Base-by-base conservation (phyloP, 2,329 filamentous ascomycete species). In the Exophiala sp. region DNA sequence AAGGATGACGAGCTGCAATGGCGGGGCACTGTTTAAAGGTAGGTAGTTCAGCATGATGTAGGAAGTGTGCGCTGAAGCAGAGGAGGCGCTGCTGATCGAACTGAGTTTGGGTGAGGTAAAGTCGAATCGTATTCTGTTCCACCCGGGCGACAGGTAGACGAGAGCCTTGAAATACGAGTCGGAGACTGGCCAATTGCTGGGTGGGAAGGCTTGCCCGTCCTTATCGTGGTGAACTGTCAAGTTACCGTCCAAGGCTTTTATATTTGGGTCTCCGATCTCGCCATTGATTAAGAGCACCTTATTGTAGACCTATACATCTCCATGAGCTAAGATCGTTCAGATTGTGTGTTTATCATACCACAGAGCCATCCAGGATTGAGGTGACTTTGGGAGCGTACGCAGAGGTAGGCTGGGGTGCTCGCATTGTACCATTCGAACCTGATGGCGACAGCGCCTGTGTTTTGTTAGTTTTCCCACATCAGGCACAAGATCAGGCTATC, bases 131-230 rank as follows among this genome's bases (percentile, higher is more conserved):
- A 97, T 73, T 62, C 83, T 85, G 71, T 99, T 99, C 50, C 89
- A 88, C 0, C 94, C 94, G 3, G 94, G 91, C 60, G 88, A 84
- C n/a, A 99, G 81, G 70, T 96, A 90, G 8, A 96, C 80, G 29
- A 97, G 77, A 4, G 87, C 87, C 73, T 97, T 97, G 79, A 96
- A 97, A 69, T 91, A 85, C 2, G 89, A 95, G 59, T 90, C 86
- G 67, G 79, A 86, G 9, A 96, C 92, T 1, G 91, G 92, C 91
- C 92, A 97, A 62, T 78, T 80, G 10, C 85, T 88, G 0, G 88
- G 76, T 5, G 92, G 91, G 68, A 96, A 96, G 57, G 76, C 84
- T 39, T 60, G 57, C 33, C 62, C 63, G 69, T 95, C 90, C 70
- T 96, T 88, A 62, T 91, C 82, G 65, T 94, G 88, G 65, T 81